A percentile compares a stretch with the other conserved stretches of the same genome.
Evolutionary conservation across 495 filamentous ascomycete genomes (phyloP).

Genomic region (Penicillium alfredii): DNA sequence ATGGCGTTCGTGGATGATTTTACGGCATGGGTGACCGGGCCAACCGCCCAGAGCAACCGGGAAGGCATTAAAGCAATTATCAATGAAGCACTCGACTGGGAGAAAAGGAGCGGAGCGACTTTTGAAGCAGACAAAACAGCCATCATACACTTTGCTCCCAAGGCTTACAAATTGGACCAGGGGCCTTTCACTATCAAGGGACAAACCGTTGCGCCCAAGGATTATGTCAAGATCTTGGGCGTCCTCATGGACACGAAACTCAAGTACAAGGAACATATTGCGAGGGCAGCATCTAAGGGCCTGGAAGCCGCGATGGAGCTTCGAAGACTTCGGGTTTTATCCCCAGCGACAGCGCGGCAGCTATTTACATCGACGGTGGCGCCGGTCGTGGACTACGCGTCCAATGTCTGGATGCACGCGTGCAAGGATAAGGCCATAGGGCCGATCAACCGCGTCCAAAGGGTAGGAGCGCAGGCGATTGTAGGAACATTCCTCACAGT

Average conservation of each 20-base stretch:
- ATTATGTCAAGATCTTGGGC: slow-evolving; percentile 11
- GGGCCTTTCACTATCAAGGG: slow-evolving; percentile 12
- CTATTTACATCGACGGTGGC: too few relatives aligned
- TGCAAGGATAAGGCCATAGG: slow-evolving; percentile 16
- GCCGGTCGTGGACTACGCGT: slow-evolving; percentile 28
- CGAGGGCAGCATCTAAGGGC: too few relatives aligned
- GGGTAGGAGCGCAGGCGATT: slow-evolving; percentile 23
- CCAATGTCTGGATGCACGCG: slow-evolving; percentile 28
- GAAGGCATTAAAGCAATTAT: slow-evolving; percentile 16
- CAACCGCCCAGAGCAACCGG: too few relatives aligned
- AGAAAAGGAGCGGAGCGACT: neutral
- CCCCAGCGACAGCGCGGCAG: slow-evolving; percentile 19
- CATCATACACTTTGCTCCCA: slow-evolving; percentile 4
- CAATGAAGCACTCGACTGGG: slow-evolving; percentile 16
- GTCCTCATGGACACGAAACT: neutral
- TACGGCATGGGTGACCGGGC: too few relatives aligned
- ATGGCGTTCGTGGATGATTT: slow-evolving; percentile 23
- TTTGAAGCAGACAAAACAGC: slow-evolving; percentile 14
- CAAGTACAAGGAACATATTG: too few relatives aligned
- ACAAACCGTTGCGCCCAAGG: slow-evolving; percentile 10
- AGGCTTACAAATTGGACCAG: slow-evolving; percentile 5
- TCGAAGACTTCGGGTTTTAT: slow-evolving; percentile 17
- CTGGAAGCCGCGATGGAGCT: slow-evolving; percentile 15
- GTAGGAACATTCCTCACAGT: slow-evolving; percentile 15
- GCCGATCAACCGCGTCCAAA: slow-evolving; percentile 21